Evolutionary conservation across 371 early-diverging fungal species (phyloP), one percentile per base, ranked within the genome.

Genomic region (Mucor mucedo): DNA sequence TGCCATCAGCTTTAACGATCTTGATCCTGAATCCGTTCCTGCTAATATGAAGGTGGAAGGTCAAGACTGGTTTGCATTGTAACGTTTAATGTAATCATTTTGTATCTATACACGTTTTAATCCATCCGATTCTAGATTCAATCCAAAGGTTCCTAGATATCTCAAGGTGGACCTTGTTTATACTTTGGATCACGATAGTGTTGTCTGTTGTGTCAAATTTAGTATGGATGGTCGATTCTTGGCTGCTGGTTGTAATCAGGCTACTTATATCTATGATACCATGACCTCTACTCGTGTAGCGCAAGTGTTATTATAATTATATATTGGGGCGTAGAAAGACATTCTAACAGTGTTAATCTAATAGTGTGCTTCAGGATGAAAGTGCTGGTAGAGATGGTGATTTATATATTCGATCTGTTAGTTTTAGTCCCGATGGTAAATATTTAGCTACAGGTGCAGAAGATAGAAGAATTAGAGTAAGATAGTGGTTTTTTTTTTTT

Each of bases 141-240:
- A 89, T 60, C 88, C 88, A 7, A 91, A 88, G 71, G 77, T 88
- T 10, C 84, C 83, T 14, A 80, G 87, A 52, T 74, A 69, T 62
- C 73, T 94, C 50, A 84, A 90, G 62, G 91, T 95, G 4, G 92
- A 94, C 58, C 75, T 93, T 57, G 78, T 91, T 50, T 90, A 93
- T 66, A 89, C 88, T n/a, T 80, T 96, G 56, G 94, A 95, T 35
- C 96, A 96, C 70, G 59, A 60, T 33, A 87, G 88, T 63, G 97
- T 97, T 5, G 97, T 96, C 2, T 97, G 97, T 80, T 97, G 95
- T 72, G 96, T 96, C 41, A 89, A 90, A 59, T 97, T 96, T 70
- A 94, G 94, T 58, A 79, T 84, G 44, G 94, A 95, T 71, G 97
- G 97, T 44, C 85, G 88, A 66, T 89, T 84, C 56, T 83, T 97